These are phyloP conservation scores for Lichtheimia hyalospora DNA, from an alignment of 371 early-diverging fungal species.

Conservation along the genomic window DNA sequence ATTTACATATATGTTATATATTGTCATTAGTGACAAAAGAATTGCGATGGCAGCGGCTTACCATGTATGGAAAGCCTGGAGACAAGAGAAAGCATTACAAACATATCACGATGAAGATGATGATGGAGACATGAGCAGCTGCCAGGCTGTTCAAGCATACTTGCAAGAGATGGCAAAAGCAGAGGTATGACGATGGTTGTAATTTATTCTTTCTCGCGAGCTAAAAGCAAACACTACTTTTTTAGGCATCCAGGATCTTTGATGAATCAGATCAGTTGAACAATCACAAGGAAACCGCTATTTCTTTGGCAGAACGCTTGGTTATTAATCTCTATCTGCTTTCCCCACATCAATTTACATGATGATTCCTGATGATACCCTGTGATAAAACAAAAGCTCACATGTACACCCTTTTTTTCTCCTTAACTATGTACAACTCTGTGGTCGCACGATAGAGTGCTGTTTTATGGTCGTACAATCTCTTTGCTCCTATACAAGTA, in stretches of 20 bases:
- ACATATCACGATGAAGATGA: neutral
- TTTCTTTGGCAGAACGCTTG: slow-evolving; percentile 29
- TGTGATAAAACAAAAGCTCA: no score
- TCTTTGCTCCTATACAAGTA: no score
- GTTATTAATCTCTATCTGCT: slow-evolving; percentile 40
- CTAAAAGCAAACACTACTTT: neutral
- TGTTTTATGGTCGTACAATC: no score
- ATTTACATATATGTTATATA: neutral
- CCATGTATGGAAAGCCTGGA: slow-evolving; percentile 45
- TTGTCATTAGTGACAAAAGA: slow-evolving; percentile 42
- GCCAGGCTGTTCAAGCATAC: neutral
- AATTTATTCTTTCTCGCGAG: neutral
- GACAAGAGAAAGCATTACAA: slow-evolving; percentile 21
- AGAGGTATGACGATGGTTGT: slow-evolving; percentile 19
- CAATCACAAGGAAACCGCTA: slow-evolving; percentile 35
- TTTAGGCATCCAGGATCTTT: slow-evolving; percentile 18
- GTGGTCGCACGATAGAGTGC: no score
- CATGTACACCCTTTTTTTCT: no score
- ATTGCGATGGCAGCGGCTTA: slow-evolving; percentile 54
- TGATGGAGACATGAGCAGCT: slow-evolving; percentile 4
- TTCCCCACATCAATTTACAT: slow-evolving; percentile 16
- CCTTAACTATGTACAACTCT: no score
- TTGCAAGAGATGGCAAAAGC: slow-evolving; percentile 18
- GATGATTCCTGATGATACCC: no score
- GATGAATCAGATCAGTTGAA: slow-evolving; percentile 22